Evolutionary conservation across 306 rosid species (phyloP).

Genomic region (Rosa chinensis): DNA sequence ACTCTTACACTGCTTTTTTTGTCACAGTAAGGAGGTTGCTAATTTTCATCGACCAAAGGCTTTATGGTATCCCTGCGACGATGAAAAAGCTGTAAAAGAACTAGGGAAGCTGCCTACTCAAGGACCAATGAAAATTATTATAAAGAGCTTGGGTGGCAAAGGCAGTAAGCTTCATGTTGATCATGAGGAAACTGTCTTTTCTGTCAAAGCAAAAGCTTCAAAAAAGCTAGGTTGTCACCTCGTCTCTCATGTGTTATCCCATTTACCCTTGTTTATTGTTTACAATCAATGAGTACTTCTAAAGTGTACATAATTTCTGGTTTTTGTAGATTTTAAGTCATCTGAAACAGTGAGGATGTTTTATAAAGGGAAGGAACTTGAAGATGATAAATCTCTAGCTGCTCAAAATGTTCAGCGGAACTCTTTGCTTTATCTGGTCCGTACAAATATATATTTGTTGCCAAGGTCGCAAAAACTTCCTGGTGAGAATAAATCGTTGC

Average conservation of each 20-base stretch:
- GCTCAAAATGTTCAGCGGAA: slow-evolving; percentile 83
- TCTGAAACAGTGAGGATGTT: slow-evolving; percentile 68
- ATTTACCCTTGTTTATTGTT: slow-evolving; percentile 15
- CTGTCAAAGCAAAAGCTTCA: slow-evolving; percentile 81
- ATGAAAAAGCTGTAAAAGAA: slow-evolving; percentile 62
- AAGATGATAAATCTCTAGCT: slow-evolving; percentile 63
- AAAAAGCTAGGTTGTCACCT: slow-evolving; percentile 85
- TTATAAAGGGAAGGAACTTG: slow-evolving; percentile 80
- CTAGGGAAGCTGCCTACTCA: slow-evolving; percentile 69
- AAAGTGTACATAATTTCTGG: neutral
- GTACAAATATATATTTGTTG: slow-evolving; percentile 69
- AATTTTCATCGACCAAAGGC: slow-evolving; percentile 97
- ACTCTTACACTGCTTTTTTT: neutral
- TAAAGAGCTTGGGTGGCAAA: slow-evolving; percentile 94
- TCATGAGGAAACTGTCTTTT: slow-evolving; percentile 66
- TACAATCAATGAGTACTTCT: neutral
- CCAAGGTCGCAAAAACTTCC: slow-evolving; percentile 79
- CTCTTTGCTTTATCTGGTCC: slow-evolving; percentile 89
- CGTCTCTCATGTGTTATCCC: slow-evolving; percentile 9
- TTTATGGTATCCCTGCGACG: slow-evolving; percentile 95
- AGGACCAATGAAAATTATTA: slow-evolving; percentile 74
- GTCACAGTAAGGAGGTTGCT: slow-evolving; percentile 88
- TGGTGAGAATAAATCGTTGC: slow-evolving; percentile 75
- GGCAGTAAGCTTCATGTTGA: slow-evolving; percentile 80
- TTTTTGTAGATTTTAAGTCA: slow-evolving; percentile 68